These are phyloP conservation scores for Coelastrella sp. DNA, from an alignment of 139 green algal genomes.

Conservation along the genomic window DNA sequence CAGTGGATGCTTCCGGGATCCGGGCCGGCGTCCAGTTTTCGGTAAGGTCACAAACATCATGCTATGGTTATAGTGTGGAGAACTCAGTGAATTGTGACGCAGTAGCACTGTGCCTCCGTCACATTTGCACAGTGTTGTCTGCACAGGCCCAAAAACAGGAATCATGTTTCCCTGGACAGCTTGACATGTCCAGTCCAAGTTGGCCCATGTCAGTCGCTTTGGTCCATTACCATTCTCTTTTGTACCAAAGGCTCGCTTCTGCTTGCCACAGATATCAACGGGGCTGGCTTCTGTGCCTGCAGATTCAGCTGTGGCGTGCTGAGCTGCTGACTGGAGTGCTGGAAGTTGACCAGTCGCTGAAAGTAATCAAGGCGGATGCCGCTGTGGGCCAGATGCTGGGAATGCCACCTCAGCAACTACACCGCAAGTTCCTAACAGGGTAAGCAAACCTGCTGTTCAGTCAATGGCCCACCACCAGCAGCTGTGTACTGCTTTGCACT, in stretches of 20 bases:
- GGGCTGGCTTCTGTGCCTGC: neutral
- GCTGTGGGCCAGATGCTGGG: slow-evolving; percentile 15
- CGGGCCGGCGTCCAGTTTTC: neutral
- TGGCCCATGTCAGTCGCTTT: no score
- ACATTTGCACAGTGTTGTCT: no score
- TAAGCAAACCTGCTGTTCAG: neutral
- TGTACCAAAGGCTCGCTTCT: no score
- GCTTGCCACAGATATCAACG: no score
- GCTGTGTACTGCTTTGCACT: no score
- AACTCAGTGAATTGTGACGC: no score
- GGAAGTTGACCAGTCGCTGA: slow-evolving; percentile 8
- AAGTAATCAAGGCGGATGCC: slow-evolving; percentile 15
- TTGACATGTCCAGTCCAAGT: no score
- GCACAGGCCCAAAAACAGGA: no score
- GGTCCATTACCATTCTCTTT: no score
- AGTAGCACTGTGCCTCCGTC: no score
- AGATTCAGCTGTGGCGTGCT: slow-evolving; percentile 20
- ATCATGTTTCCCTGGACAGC: no score
- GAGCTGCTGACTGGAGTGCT: neutral
- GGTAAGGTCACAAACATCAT: neutral
- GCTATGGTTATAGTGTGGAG: neutral
- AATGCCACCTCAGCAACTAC: neutral
- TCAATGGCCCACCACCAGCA: no score
- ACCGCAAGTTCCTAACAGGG: slow-evolving; percentile 5
- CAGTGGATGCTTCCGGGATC: neutral